phyloP scores from a whole-genome alignment of 805 yeast species.

The Saccharomyces mikatae region DNA sequence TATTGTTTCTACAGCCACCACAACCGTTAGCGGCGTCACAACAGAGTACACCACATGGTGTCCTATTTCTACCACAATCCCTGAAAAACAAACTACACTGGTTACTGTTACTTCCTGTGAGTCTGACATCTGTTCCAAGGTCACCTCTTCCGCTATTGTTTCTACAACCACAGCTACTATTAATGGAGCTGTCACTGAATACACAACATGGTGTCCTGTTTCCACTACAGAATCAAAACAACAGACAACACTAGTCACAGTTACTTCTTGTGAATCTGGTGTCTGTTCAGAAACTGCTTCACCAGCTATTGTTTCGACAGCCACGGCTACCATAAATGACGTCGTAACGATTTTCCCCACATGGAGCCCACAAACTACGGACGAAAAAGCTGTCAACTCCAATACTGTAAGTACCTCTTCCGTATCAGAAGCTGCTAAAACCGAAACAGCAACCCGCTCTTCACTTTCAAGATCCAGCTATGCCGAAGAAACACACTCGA shows the following conservation, averaged over 20 bases:
- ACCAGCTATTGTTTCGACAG: conserved; percentile 25
- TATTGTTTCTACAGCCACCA: conserved; percentile 26
- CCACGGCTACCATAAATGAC: conserved; percentile 27
- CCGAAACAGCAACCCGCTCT: background rate
- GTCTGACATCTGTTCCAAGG: conserved; percentile 12
- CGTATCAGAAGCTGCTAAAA: background rate
- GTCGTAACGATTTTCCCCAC: conserved; percentile 30
- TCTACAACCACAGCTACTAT: conserved; percentile 19
- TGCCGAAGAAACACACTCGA: background rate
- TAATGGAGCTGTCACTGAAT: conserved; percentile 21
- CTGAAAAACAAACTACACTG: conserved; percentile 17
- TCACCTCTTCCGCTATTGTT: conserved; percentile 12
- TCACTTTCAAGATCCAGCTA: background rate
- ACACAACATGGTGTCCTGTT: conserved; percentile 18
- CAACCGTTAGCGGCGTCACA: conserved; percentile 26
- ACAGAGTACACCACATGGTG: conserved; percentile 29
- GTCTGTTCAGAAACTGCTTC: conserved; percentile 24
- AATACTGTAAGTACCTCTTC: background rate
- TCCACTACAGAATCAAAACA: conserved; percentile 9
- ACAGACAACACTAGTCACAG: conserved; percentile 26
- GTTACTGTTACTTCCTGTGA: conserved; percentile 23
- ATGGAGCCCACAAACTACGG: conserved; percentile 20
- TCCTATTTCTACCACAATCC: conserved; percentile 18
- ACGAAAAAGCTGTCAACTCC: conserved; percentile 1
- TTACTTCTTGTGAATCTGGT: conserved; percentile 26